phyloP scores from a whole-genome alignment of 345 rosid genomes.

The Arabidopsis suecica region DNA sequence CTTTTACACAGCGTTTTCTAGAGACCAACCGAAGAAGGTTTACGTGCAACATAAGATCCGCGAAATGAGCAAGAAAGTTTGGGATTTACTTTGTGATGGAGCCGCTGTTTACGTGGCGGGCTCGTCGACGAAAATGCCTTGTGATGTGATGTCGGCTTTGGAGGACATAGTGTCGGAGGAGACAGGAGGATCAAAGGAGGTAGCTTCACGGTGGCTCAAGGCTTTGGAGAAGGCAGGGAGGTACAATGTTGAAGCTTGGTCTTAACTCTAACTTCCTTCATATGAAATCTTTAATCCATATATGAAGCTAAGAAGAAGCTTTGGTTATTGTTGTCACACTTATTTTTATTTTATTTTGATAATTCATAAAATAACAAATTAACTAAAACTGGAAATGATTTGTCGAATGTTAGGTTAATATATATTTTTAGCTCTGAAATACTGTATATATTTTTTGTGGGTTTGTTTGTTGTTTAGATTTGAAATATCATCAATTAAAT shows the following conservation, averaged over 20 bases:
- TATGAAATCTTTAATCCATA: background rate
- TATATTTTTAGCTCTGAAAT: background rate
- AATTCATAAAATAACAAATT: background rate
- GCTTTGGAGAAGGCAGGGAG: conserved; percentile 76
- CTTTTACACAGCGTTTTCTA: conserved; percentile 82
- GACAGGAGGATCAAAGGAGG: conserved; percentile 55
- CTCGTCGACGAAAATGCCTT: conserved; percentile 92
- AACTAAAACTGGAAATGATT: background rate
- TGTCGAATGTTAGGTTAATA: background rate
- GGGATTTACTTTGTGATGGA: conserved; percentile 66
- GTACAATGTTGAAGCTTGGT: conserved; percentile 97
- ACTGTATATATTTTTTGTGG: background rate
- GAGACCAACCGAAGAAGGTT: conserved; percentile 88
- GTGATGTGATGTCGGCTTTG: conserved; percentile 72
- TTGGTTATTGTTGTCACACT: conserved; percentile 3
- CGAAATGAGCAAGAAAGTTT: conserved; percentile 62
- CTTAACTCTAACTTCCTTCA: conserved; percentile 48
- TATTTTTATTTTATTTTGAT: background rate
- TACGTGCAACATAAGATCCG: conserved; percentile 88
- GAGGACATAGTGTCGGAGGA: conserved; percentile 74
- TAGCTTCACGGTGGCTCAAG: conserved; percentile 63
- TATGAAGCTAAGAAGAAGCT: conserved; percentile 3
- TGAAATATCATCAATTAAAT: background rate
- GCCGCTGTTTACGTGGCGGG: conserved; percentile 87
- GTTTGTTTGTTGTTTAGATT: background rate